Base-by-base conservation (phyloP, 1,139 yeast genomes). In the Entelexis paramagnoliae region DNA sequence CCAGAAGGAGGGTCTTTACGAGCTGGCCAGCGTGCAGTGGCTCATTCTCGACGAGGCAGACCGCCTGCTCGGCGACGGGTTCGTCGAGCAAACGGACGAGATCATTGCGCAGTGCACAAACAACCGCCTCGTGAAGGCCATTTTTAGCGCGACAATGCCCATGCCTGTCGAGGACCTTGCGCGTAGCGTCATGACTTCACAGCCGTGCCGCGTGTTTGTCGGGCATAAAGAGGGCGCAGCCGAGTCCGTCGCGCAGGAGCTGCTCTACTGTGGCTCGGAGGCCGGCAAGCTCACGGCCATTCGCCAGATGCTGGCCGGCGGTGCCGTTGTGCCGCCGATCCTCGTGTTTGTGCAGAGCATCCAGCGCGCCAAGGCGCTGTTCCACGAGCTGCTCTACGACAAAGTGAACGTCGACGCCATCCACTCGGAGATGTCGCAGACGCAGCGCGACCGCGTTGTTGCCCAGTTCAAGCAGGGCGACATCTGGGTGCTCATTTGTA, bases 211-310 rank as follows among this genome's bases (percentile, higher is more conserved):
- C 65, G 79, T 91, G 32, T 83, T 91, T 58, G 81, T 91, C 60
- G 98, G 98, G 13, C 91, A 81, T 63, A 89, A 89, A 64, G 96
- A 91, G 67, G 95, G 95, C 13, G 98, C 97, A 1, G 82, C 87
- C 57, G 70, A 75, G 22, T 78, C 80, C 48, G 87, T 93, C 62
- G 91, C 87, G 48, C 99, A 93, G 67, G 79, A 79, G 62, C 71
- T 93, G 49, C 77, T 83, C 0, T 93, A 79, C 64, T 84, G 96
- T 51, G 98, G 98, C 52, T 84, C 80, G 59, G 99, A 93, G 69
- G 89, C 86, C 63, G 98, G 98, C 20, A 93, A 93, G 66, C 72
- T 93, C 22, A 73, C 91, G 51, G 98, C 95, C 0, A 81, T 93
- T 36, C 77, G 97, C 60, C 96, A 88, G 64, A 75, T 91, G 79